phyloP scores from a whole-genome alignment of 495 filamentous ascomycete species.

The Aspergillus baeticus region DNA sequence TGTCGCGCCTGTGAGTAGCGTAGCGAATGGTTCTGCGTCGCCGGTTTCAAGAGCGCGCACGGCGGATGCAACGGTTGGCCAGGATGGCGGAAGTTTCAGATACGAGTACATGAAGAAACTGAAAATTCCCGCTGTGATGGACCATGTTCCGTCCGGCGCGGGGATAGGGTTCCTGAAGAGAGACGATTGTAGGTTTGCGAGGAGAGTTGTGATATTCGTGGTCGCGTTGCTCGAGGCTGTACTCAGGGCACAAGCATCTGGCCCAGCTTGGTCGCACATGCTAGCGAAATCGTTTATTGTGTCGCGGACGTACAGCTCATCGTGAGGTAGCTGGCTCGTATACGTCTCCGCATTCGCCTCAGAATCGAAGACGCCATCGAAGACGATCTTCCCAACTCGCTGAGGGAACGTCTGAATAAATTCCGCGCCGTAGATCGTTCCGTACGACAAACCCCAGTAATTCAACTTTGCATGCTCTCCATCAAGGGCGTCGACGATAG shows the following conservation, averaged over 20 bases:
- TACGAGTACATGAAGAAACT: slow-evolving; percentile 11
- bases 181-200: neutral
- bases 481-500: slow-evolving; percentile 6
- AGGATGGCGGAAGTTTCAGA: slow-evolving; percentile 3
- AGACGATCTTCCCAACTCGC: slow-evolving; percentile 2
- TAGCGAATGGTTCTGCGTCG: neutral
- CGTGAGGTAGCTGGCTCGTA: slow-evolving; percentile 5
- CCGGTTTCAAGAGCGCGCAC: neutral
- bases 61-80: neutral
- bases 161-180: neutral
- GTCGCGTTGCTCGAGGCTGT: neutral
- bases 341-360: slow-evolving; percentile 4
- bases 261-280: neutral
- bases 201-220: neutral
- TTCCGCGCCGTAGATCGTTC: slow-evolving; percentile 3
- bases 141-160: neutral
- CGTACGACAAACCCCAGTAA: slow-evolving; percentile 12
- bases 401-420: slow-evolving; percentile 9
- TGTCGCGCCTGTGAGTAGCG: neutral
- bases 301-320: neutral
- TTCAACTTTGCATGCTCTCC: neutral
- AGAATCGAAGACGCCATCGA: slow-evolving; percentile 6
- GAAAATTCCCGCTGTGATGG: slow-evolving; percentile 1
- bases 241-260: neutral
- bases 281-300: neutral